Evolutionary conservation across 805 yeast species (phyloP).

Genomic region (Isabelozyma rhagii): DNA sequence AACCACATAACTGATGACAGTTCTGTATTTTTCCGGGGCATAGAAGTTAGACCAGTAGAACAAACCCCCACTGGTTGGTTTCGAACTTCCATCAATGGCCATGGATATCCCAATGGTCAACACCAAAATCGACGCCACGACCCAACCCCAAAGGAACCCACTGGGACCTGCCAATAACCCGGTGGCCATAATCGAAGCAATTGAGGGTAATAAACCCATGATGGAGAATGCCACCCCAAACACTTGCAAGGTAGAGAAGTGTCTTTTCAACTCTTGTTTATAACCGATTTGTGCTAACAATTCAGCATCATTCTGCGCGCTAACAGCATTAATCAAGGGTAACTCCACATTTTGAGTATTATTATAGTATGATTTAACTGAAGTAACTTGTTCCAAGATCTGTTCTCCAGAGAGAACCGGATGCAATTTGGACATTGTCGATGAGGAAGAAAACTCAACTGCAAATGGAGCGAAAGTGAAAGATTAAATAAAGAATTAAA

Average conservation of each 20-base stretch:
- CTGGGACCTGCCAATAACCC: slow-evolving; percentile 28
- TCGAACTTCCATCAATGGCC: slow-evolving; percentile 22
- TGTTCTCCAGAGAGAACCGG: slow-evolving; percentile 18
- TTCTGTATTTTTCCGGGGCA: slow-evolving; percentile 21
- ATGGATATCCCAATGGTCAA: slow-evolving; percentile 25
- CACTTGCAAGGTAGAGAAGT: slow-evolving; percentile 26
- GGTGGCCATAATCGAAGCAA: slow-evolving; percentile 20
- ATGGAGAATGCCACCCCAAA: slow-evolving; percentile 34
- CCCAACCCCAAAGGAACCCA: slow-evolving; percentile 31
- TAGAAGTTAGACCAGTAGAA: slow-evolving; percentile 36
- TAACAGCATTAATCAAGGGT: slow-evolving; percentile 20
- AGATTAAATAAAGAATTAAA: slow-evolving; percentile 1
- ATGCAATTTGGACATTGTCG: slow-evolving; percentile 5
- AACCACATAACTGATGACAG: slow-evolving; percentile 19
- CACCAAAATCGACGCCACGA: slow-evolving; percentile 21
- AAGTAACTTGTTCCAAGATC: slow-evolving; percentile 20
- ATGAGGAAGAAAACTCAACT: neutral
- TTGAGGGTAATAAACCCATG: slow-evolving; percentile 32
- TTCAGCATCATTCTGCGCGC: slow-evolving; percentile 17
- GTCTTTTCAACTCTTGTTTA: slow-evolving; percentile 28
- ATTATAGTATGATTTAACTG: slow-evolving; percentile 22
- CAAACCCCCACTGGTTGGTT: slow-evolving; percentile 31
- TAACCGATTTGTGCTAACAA: slow-evolving; percentile 33
- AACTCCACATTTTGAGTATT: slow-evolving; percentile 26
- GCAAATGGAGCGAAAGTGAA: neutral